Conservation (phyloP, 2,329 filamentous ascomycete species). For the Fusarium sulawesiense region DNA sequence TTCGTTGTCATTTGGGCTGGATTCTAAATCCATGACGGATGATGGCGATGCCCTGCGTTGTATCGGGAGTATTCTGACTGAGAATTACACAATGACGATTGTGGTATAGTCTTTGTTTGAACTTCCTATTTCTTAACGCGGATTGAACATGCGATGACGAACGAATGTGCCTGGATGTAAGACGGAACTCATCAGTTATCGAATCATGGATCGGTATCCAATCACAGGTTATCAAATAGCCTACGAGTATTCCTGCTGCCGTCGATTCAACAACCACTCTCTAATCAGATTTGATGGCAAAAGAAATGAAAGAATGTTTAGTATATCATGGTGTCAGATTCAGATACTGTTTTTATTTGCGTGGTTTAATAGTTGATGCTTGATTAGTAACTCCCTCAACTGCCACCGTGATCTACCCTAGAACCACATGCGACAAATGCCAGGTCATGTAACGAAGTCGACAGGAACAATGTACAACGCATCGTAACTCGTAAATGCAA, state of each 20-base stretch:
- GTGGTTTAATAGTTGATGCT: neutral
- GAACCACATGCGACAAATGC: neutral
- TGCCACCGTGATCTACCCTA: neutral
- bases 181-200: neutral
- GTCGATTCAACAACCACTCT: neutral
- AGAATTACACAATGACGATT: neutral
- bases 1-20: constrained; percentile 38
- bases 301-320: neutral
- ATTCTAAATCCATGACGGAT: constrained; percentile 31
- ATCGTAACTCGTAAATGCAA: constrained; percentile 37
- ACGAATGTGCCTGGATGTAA: neutral
- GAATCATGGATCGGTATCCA: neutral
- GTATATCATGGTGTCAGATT: neutral
- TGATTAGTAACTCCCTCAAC: neutral
- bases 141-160: neutral
- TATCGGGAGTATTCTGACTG: neutral
- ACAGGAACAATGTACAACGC: constrained; percentile 12
- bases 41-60: neutral
- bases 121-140: neutral
- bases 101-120: neutral
- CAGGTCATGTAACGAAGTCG: neutral
- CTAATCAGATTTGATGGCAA: neutral
- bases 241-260: neutral
- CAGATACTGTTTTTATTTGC: neutral
- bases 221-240: constrained; percentile 1